Evolutionary conservation across 257 asterid genomes (phyloP).

Genomic region (Penstemon barbatus): DNA sequence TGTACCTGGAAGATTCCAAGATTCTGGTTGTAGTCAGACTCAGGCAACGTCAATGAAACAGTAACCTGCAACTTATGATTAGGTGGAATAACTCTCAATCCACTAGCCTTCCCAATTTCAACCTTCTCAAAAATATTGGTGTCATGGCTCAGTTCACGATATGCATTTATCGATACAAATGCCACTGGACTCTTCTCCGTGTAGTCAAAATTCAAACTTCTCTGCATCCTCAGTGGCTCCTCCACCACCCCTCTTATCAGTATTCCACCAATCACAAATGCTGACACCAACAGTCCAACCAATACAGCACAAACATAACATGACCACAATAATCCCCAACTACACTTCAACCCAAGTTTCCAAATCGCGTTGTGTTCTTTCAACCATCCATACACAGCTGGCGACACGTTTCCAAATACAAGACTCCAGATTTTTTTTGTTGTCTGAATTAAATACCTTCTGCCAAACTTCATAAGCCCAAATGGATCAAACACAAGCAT

Average conservation of each 20-base stretch:
- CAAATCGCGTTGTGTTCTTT: constrained; percentile 56
- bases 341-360: constrained; percentile 68
- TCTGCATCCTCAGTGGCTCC: constrained; percentile 67
- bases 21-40: constrained; percentile 81
- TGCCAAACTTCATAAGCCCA: constrained; percentile 42
- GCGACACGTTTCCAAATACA: constrained; percentile 35
- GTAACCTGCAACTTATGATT: constrained; percentile 74
- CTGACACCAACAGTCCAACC: constrained; percentile 58
- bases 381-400: constrained; percentile 51
- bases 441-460: constrained; percentile 34
- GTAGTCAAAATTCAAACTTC: constrained; percentile 77
- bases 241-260: constrained; percentile 57
- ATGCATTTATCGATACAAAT: constrained; percentile 52
- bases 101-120: constrained; percentile 35
- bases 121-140: constrained; percentile 40
- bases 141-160: constrained; percentile 39
- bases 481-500: constrained; percentile 72
- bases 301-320: constrained; percentile 71
- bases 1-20: constrained; percentile 92
- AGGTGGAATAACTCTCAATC: constrained; percentile 58
- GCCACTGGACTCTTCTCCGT: constrained; percentile 83
- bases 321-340: constrained; percentile 94
- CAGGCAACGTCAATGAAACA: constrained; percentile 67
- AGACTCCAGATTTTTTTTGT: constrained; percentile 36
- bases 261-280: constrained; percentile 69